These are phyloP conservation scores for Fonsecaea monophora DNA, from an alignment of 2,329 filamentous ascomycete species.

Conservation along the genomic window DNA sequence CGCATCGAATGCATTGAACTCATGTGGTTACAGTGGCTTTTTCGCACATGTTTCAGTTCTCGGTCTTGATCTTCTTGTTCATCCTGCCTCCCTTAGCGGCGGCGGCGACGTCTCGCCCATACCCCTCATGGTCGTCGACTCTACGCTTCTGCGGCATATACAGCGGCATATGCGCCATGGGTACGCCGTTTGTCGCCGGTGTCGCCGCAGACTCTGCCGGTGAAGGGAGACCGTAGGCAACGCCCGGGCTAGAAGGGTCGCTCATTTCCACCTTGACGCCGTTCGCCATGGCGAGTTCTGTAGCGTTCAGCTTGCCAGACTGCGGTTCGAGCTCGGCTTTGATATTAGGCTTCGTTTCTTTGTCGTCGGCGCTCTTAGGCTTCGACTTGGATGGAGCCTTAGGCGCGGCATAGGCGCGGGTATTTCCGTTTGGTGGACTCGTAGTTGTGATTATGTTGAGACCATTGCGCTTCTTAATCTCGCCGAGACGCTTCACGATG, in stretches of 20 bases:
- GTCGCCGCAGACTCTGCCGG: constrained; percentile 9
- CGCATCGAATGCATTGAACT: neutral
- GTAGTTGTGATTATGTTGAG: constrained; percentile 32
- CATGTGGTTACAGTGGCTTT: neutral
- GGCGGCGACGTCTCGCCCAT: neutral
- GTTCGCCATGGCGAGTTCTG: neutral
- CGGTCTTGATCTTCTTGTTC: constrained; percentile 22
- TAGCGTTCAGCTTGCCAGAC: neutral
- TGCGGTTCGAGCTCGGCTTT: neutral
- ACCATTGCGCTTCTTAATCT: constrained; percentile 31
- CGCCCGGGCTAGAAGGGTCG: neutral
- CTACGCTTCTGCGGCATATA: neutral
- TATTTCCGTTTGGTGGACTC: neutral
- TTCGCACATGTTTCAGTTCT: neutral
- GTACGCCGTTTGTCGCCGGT: neutral
- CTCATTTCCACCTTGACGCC: neutral
- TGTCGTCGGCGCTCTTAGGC: neutral
- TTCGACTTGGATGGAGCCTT: neutral
- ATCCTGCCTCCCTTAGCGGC: neutral
- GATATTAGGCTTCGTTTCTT: neutral
- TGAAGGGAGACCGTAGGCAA: constrained; percentile 11
- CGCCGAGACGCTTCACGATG: constrained; percentile 25
- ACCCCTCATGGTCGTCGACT: neutral
- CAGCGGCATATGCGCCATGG: neutral
- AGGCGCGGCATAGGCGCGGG: neutral